These are phyloP conservation scores for Syncephalis fuscata DNA, from an alignment of 371 early-diverging fungal genomes.

Conservation along the genomic window DNA sequence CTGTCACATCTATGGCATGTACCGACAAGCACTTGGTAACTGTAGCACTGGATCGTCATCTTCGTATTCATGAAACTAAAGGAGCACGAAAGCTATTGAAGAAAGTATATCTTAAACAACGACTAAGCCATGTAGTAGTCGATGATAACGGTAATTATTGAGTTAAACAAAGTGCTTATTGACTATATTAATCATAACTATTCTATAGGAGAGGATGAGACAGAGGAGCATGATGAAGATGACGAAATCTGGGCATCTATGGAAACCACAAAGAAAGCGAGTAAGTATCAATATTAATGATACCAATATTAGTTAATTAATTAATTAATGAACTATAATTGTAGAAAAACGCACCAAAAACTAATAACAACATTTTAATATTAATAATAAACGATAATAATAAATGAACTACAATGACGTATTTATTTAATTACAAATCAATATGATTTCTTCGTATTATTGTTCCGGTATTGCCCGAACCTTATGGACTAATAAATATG, in stretches of 20 bases:
- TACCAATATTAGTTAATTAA: no score
- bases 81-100: slow-evolving; percentile 34
- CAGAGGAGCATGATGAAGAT: slow-evolving; percentile 21
- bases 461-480: no score
- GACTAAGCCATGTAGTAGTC: slow-evolving; percentile 45
- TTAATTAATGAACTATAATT: no score
- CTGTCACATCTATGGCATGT: slow-evolving; percentile 30
- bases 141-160: slow-evolving; percentile 32
- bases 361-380: no score
- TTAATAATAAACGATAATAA: no score
- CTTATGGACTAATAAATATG: no score
- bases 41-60: slow-evolving; percentile 58
- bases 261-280: slow-evolving; percentile 17
- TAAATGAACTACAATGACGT: no score
- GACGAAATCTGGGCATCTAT: slow-evolving; percentile 35
- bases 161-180: no score
- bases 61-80: slow-evolving; percentile 53
- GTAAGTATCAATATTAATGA: slow-evolving; percentile 1
- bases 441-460: no score
- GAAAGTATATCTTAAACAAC: slow-evolving; percentile 68
- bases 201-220: slow-evolving; percentile 16
- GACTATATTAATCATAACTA: no score
- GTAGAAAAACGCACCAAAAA: no score
- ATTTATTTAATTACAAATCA: no score
- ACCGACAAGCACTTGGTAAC: slow-evolving; percentile 23